Evolutionary conservation across 768 basidiomycete species (phyloP), one percentile per base, ranked within the genome.

Genomic region (Boletales sp.): DNA sequence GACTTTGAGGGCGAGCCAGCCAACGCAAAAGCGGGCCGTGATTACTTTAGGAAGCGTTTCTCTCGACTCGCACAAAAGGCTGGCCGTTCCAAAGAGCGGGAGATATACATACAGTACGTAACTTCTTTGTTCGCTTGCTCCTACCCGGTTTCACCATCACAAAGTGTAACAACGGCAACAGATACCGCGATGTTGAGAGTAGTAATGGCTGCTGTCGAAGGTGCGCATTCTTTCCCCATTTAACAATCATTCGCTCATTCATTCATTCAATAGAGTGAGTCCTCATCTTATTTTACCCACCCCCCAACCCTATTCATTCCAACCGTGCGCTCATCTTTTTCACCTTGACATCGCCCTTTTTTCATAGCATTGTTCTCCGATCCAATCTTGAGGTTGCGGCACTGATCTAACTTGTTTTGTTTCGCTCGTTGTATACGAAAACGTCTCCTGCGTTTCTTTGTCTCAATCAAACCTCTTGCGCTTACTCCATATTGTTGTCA

Each of bases 191-290:
- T 93, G 77, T 70, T 94, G 43, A 77, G 87, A 59, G 90, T 94
- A 17, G 90, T 97, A 14, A 95, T 95, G 94, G 89, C 90, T 55
- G 93, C 94, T 53, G 91, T 94, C 44, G 89, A 93, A 93, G 91
- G 90, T 90, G 54, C 59, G 82, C 75, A 48, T 43, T 35, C 40
- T 52, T 21, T 11, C 21, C 19, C 6, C 7, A 39, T 10, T 34
- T 4, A 49, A 50, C 37, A 38, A 2, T 40, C 4, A 21, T 21
- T 21, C 21, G 21, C 21, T 21, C 21, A 21, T 60, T 59, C 50
- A 63, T 54, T 27, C 49, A 48, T 56, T 56, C 14, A n/a, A 37
- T 58, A 87, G 86, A 87, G 86, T 89, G 77, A 88, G 84, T 86
- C 35, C 41, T 48, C 7, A 29, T 60, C 43, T 61, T 63, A 46